phyloP scores from a whole-genome alignment of 768 basidiomycete species.

The Phaeotremella skinneri region DNA sequence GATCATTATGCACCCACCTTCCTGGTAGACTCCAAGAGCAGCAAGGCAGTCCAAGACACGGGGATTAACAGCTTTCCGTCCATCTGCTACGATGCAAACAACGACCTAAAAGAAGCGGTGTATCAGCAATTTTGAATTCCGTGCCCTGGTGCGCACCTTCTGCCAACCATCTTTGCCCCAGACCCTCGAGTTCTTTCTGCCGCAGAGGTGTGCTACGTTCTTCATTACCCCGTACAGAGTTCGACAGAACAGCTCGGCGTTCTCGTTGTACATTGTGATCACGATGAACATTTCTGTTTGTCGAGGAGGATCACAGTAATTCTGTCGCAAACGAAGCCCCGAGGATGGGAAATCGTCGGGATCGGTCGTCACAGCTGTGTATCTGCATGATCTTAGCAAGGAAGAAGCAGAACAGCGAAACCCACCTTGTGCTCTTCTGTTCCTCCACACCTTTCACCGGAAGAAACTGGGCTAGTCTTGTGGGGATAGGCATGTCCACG shows the following conservation, averaged over 20 bases:
- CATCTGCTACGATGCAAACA: slow-evolving; percentile 87
- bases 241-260: slow-evolving; percentile 74
- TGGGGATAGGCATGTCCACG: slow-evolving; percentile 48
- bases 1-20: slow-evolving; percentile 30
- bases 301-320: slow-evolving; percentile 61
- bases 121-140: neutral
- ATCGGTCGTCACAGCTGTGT: slow-evolving; percentile 90
- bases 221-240: slow-evolving; percentile 96
- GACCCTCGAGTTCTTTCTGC: slow-evolving; percentile 80
- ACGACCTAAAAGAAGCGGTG: slow-evolving; percentile 60
- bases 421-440: slow-evolving; percentile 40
- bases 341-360: slow-evolving; percentile 84
- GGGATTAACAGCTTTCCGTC: slow-evolving; percentile 76
- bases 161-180: slow-evolving; percentile 99
- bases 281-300: slow-evolving; percentile 89
- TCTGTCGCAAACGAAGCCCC: slow-evolving; percentile 81
- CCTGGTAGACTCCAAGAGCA: slow-evolving; percentile 50
- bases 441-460: slow-evolving; percentile 48
- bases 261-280: slow-evolving; percentile 98
- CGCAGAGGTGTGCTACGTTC: slow-evolving; percentile 85
- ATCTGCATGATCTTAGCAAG: slow-evolving; percentile 76
- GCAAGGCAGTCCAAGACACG: slow-evolving; percentile 51
- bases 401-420: slow-evolving; percentile 36
- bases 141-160: slow-evolving; percentile 56
- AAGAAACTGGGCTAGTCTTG: slow-evolving; percentile 45